Evolutionary conservation across 352 stramenopile genomes (phyloP), one percentile per base, ranked within the genome.

Genomic region (Globisporangium cystogenes): DNA sequence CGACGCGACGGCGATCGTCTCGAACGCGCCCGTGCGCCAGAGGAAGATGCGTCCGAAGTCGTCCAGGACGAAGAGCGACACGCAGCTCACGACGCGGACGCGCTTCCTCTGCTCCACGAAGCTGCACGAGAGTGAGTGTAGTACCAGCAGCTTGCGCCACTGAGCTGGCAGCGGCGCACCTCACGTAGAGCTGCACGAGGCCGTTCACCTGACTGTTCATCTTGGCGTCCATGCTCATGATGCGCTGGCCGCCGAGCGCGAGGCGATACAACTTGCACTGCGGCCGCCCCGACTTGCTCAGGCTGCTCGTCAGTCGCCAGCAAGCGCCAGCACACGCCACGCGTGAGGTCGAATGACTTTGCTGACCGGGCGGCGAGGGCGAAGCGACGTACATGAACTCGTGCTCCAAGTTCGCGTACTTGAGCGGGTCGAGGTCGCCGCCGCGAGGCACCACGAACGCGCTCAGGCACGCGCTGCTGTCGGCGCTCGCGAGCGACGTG

Each of bases 341-440:
- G n/a, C n/a, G n/a, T n/a, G n/a, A n/a, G n/a, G n/a, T n/a, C n/a
- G n/a, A n/a, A n/a, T n/a, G n/a, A n/a, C n/a, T n/a, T n/a, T n/a
- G n/a, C n/a, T n/a, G n/a, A n/a, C n/a, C n/a, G n/a, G n/a, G n/a
- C n/a, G n/a, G n/a, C n/a, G 10, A 45, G 21, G 10, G 53, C 33
- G 37, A 40, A 41, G 14, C 29, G 37, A 67, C 67, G 56, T 71
- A 93, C 80, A 56, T 72, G 61, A 75, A 87, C n/a, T 91, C 76
- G 39, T 89, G 70, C 60, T 93, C 80, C 24, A 89, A 64, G 40
- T 88, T 93, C 20, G 77, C 78, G 45, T 86, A 93, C 31, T 70
- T 75, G 15, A 53, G 62, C 26, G 78, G 72, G 48, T 90, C 75
- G 6, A 93, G 55, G 5, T 81, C 80, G 23, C 54, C 49, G 7